phyloP scores from a whole-genome alignment of 2,329 filamentous ascomycete genomes.

The Ambrosiella cleistominuta region DNA sequence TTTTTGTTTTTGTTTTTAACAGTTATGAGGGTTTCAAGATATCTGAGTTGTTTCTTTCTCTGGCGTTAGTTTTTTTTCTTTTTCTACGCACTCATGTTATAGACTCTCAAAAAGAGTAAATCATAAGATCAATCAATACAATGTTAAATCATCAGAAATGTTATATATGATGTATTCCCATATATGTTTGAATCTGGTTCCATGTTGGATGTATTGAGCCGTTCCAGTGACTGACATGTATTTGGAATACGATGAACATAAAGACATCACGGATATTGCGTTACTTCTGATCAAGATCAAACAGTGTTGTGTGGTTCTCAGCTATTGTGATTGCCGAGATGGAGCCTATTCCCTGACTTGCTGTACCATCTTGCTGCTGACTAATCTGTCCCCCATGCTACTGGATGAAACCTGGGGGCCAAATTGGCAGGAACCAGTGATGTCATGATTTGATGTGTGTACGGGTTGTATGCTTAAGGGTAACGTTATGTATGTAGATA shows the following conservation, averaged over 20 bases:
- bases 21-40: neutral
- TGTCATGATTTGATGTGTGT: too few species aligned
- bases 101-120: constrained; percentile 7
- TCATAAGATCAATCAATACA: neutral
- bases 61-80: constrained; percentile 3
- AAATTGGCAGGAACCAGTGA: neutral
- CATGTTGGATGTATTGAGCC: too few species aligned
- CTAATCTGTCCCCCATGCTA: neutral
- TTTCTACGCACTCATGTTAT: constrained; percentile 8
- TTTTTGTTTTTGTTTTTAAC: constrained; percentile 4
- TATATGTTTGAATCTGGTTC: too few species aligned
- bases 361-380: neutral
- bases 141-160: too few species aligned
- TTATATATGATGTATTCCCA: too few species aligned
- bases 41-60: constrained; percentile 4
- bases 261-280: too few species aligned
- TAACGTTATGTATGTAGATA: neutral
- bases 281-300: too few species aligned
- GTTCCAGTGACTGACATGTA: too few species aligned
- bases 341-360: too few species aligned
- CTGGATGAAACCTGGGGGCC: neutral
- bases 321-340: too few species aligned
- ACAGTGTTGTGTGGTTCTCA: too few species aligned
- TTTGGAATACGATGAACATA: too few species aligned
- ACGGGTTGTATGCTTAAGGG: neutral